phyloP scores from a whole-genome alignment of 495 filamentous ascomycete species.

The Aspergillus ostianus region DNA sequence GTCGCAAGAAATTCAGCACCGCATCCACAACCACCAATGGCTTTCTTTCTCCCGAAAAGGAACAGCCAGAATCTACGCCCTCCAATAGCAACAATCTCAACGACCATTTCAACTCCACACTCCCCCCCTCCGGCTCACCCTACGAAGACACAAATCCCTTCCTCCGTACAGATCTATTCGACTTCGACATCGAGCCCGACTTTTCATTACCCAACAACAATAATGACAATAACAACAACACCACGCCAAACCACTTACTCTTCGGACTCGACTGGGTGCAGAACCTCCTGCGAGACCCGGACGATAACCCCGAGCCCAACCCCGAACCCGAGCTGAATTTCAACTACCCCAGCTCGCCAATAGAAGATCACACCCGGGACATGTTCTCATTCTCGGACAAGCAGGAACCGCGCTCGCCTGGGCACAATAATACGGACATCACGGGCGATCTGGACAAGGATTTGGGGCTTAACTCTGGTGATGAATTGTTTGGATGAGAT shows the following conservation, averaged over 20 bases:
- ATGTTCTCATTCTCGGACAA: slow-evolving; percentile 29
- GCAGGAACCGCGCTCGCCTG: slow-evolving; percentile 5
- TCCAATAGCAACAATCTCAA: slow-evolving; percentile 30
- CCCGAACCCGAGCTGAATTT: slow-evolving; percentile 19
- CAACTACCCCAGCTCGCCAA: slow-evolving; percentile 8
- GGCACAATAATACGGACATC: slow-evolving; percentile 25
- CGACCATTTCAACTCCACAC: slow-evolving; percentile 24
- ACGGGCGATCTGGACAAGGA: slow-evolving; percentile 46
- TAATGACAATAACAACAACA: too few species aligned
- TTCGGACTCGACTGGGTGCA: slow-evolving; percentile 36
- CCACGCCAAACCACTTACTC: slow-evolving; percentile 8
- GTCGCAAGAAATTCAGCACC: slow-evolving; percentile 9
- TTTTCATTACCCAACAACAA: slow-evolving; percentile 15
- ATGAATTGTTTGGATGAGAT: slow-evolving; percentile 36
- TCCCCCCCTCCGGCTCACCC: slow-evolving; percentile 4
- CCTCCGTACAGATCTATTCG: slow-evolving; percentile 24
- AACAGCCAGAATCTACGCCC: slow-evolving; percentile 19
- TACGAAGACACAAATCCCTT: slow-evolving; percentile 22
- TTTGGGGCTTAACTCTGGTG: slow-evolving; percentile 31
- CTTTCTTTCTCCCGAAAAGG: slow-evolving; percentile 3
- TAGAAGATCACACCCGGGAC: slow-evolving; percentile 21
- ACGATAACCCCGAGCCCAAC: too few species aligned
- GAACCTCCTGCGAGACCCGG: slow-evolving; percentile 27
- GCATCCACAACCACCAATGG: slow-evolving; percentile 7
- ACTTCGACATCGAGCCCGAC: slow-evolving; percentile 30